Evolutionary conservation across 2,329 filamentous ascomycete species (phyloP).

Genomic region (Phialemoniopsis sp.): DNA sequence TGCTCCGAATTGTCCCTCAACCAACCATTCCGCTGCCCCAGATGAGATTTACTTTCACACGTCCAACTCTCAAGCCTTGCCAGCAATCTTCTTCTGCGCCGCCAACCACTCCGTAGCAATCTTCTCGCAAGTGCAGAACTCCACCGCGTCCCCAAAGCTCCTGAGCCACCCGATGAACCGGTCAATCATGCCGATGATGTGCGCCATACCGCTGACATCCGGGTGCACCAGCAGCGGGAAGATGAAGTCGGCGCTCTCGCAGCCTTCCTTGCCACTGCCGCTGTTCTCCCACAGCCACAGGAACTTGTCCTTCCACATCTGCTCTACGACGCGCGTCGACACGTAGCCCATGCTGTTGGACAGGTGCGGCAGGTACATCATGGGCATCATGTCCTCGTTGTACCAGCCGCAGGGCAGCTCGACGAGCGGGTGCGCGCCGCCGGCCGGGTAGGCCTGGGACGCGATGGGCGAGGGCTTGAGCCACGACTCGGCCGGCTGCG

Average conservation of each 20-base stretch:
- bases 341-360: constrained; percentile 55
- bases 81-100: constrained; percentile 4
- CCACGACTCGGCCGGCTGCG: constrained; percentile 31
- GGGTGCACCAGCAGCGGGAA: constrained; percentile 53
- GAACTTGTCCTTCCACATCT: constrained; percentile 58
- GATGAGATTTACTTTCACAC: no score
- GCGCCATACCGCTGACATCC: constrained; percentile 56
- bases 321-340: constrained; percentile 49
- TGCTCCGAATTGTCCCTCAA: no score
- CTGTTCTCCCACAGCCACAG: constrained; percentile 45
- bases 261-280: constrained; percentile 15
- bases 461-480: constrained; percentile 33
- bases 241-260: constrained; percentile 28
- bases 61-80: no score
- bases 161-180: constrained; percentile 46
- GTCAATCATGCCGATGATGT: constrained; percentile 46
- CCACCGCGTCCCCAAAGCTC: constrained; percentile 35
- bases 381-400: constrained; percentile 42
- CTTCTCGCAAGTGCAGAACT: constrained; percentile 36
- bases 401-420: constrained; percentile 47
- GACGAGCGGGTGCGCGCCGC: constrained; percentile 23
- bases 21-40: no score
- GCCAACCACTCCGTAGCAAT: constrained; percentile 33
- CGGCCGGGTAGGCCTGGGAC: constrained; percentile 9
- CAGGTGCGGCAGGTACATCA: constrained; percentile 39